Conservation (phyloP, 2,329 filamentous ascomycete genomes). For the Alternaria gaisen region DNA sequence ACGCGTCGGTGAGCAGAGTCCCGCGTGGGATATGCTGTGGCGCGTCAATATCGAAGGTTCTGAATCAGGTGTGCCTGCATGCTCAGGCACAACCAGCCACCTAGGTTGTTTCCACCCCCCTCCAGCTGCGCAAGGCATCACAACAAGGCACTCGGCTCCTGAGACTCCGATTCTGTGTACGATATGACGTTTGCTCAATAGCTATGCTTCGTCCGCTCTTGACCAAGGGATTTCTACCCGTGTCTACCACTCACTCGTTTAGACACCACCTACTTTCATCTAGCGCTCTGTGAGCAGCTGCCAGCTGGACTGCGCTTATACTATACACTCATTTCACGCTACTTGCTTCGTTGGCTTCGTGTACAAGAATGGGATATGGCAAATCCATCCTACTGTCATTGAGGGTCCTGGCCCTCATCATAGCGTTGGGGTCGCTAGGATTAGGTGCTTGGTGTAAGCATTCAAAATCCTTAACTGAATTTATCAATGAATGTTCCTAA, state of each 20-base stretch:
- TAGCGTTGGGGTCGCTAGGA: slow-evolving; percentile 32
- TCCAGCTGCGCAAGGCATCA: slow-evolving; percentile 12
- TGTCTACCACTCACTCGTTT: slow-evolving; percentile 17
- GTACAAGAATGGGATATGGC: slow-evolving; percentile 29
- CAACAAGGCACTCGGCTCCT: slow-evolving; percentile 14
- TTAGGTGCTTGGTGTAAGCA: slow-evolving; percentile 39
- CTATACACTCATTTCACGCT: slow-evolving; percentile 16
- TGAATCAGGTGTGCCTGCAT: slow-evolving; percentile 15
- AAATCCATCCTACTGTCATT: slow-evolving; percentile 26
- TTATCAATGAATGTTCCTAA: neutral
- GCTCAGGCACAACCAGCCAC: slow-evolving; percentile 15
- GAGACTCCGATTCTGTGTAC: slow-evolving; percentile 14
- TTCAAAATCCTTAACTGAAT: neutral
- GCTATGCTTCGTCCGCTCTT: slow-evolving; percentile 5
- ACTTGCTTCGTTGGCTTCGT: neutral
- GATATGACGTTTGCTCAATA: slow-evolving; percentile 13
- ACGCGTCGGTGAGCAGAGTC: neutral
- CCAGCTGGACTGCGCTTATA: slow-evolving; percentile 36
- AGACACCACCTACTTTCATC: slow-evolving; percentile 18
- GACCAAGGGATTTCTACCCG: slow-evolving; percentile 13
- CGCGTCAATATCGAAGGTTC: slow-evolving; percentile 5
- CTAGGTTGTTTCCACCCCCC: slow-evolving; percentile 15
- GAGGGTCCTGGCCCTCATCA: slow-evolving; percentile 33
- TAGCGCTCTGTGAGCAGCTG: slow-evolving; percentile 41
- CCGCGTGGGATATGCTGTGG: neutral